Evolutionary conservation across 2,329 filamentous ascomycete species (phyloP).

Genomic region (Pezicula carpinea): DNA sequence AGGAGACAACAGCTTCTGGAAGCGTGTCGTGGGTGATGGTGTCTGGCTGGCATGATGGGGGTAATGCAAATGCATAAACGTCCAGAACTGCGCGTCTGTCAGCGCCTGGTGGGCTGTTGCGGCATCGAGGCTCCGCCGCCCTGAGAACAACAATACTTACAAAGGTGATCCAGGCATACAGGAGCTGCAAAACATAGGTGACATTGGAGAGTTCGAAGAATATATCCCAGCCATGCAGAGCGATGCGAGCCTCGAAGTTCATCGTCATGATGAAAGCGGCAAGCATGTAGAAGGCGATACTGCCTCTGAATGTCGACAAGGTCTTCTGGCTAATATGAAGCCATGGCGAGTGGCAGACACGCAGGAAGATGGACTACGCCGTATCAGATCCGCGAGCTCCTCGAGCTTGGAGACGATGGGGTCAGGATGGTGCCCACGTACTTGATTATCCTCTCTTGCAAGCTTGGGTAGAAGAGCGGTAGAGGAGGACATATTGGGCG

Average conservation of each 20-base stretch:
- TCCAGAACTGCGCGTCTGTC: slow-evolving; percentile 23
- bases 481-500: no score
- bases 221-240: slow-evolving; percentile 15
- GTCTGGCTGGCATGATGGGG: slow-evolving; percentile 19
- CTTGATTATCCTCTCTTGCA: no score
- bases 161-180: slow-evolving; percentile 25
- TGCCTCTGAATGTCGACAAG: slow-evolving; percentile 20
- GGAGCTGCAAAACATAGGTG: slow-evolving; percentile 21
- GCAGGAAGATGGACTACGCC: slow-evolving; percentile 27
- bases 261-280: slow-evolving; percentile 18
- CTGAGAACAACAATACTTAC: slow-evolving; percentile 17
- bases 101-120: background rate
- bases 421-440: no score
- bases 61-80: slow-evolving; percentile 29
- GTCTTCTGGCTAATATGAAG: slow-evolving; percentile 22
- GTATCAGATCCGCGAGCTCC: no score
- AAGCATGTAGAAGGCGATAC: slow-evolving; percentile 21
- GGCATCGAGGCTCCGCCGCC: background rate
- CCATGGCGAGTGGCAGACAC: slow-evolving; percentile 31
- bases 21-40: slow-evolving; percentile 5
- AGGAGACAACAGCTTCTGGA: slow-evolving; percentile 22
- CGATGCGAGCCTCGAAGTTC: slow-evolving; percentile 20
- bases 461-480: no score
- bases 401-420: background rate
- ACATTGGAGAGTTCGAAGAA: slow-evolving; percentile 27